These are phyloP conservation scores for Dittrichia graveolens DNA, from an alignment of 129 eudicot genomes.

Conservation along the genomic window DNA sequence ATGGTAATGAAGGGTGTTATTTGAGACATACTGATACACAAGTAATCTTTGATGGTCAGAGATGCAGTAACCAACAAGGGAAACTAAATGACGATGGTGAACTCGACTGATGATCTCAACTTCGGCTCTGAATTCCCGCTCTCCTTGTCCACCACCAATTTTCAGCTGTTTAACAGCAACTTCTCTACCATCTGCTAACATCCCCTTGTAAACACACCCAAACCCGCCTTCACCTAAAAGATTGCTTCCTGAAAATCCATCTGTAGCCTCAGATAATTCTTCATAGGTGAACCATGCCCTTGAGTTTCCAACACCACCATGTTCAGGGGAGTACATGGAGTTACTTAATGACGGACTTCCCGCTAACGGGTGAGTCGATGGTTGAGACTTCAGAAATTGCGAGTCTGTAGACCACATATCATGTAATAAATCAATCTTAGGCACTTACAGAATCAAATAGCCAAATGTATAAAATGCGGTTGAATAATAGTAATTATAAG, in stretches of 20 bases:
- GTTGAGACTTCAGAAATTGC: conserved; percentile 55
- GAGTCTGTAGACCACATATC: conserved; percentile 50
- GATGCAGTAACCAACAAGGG: conserved; percentile 97
- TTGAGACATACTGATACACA: conserved; percentile 85
- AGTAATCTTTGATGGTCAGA: conserved; percentile 79
- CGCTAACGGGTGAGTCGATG: conserved; percentile 47
- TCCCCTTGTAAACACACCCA: conserved; percentile 93
- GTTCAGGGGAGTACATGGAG: conserved; percentile 66
- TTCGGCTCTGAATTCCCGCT: conserved; percentile 93
- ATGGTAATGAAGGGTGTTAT: conserved; percentile 77
- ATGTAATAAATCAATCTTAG: not conserved
- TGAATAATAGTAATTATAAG: conserved; percentile 10
- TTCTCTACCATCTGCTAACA: conserved; percentile 70
- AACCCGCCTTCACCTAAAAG: conserved; percentile 94
- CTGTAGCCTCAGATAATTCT: conserved; percentile 78
- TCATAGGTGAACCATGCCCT: conserved; percentile 81
- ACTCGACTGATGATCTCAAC: conserved; percentile 93
- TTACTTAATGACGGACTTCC: conserved; percentile 61
- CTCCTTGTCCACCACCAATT: conserved; percentile 92
- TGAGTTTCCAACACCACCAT: conserved; percentile 74
- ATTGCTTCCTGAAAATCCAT: conserved; percentile 68
- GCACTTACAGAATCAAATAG: conserved; percentile 4
- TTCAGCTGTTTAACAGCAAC: conserved; percentile 92
- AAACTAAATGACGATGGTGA: conserved; percentile 91
- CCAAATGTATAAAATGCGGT: conserved; percentile 24